A percentile compares a stretch with the other conserved stretches of the same genome.
These are phyloP conservation scores for Cryptococcus deneoformans DNA, from an alignment of 1,284 basidiomycete species.

Conservation along the genomic window DNA sequence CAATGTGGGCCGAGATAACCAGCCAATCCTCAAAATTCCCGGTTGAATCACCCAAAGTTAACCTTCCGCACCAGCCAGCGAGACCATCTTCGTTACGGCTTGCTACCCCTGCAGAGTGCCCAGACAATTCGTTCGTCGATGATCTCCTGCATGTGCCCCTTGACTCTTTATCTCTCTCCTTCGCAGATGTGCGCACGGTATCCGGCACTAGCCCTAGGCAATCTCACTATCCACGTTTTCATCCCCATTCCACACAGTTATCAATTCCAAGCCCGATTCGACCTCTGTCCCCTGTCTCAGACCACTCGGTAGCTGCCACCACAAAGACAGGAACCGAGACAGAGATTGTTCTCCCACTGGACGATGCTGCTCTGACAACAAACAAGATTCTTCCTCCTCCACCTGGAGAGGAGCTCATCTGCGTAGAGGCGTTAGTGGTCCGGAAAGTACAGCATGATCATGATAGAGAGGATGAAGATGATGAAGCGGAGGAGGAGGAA, in stretches of 20 bases:
- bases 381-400: neutral
- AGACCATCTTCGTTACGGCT: constrained; percentile 31
- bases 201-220: neutral
- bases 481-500: constrained; percentile 10
- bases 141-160: constrained; percentile 37
- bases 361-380: neutral
- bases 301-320: neutral
- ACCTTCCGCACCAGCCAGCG: constrained; percentile 19
- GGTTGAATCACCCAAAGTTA: neutral
- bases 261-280: neutral
- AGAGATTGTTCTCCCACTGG: neutral
- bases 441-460: constrained; percentile 37
- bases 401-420: constrained; percentile 36
- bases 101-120: constrained; percentile 20
- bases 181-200: constrained; percentile 40
- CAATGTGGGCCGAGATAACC: constrained; percentile 12
- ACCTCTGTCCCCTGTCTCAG: neutral
- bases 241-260: no score
- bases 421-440: constrained; percentile 49
- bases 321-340: neutral
- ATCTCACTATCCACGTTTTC: neutral
- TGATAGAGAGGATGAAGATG: constrained; percentile 18
- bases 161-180: constrained; percentile 43
- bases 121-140: constrained; percentile 27
- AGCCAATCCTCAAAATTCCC: neutral